phyloP scores from a whole-genome alignment of 371 early-diverging fungal species.

The Haplosporangium sp. region DNA sequence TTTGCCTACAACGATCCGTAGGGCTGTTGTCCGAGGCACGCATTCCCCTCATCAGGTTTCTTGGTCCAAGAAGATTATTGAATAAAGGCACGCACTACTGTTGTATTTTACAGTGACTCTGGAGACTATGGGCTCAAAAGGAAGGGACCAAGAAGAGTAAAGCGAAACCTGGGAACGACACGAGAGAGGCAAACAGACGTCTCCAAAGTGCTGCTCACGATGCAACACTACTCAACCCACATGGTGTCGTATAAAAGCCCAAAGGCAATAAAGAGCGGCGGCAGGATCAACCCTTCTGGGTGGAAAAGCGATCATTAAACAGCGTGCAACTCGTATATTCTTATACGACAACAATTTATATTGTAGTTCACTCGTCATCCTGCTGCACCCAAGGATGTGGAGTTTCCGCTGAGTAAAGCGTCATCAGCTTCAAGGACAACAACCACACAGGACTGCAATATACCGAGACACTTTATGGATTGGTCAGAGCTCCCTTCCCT shows the following conservation, averaged over 20 bases:
- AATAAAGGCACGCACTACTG: slow-evolving; percentile 12
- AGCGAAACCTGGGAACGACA: no score
- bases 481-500: slow-evolving; percentile 25
- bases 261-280: no score
- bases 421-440: background rate
- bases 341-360: background rate
- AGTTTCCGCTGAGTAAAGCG: slow-evolving; percentile 26
- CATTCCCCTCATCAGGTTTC: slow-evolving; percentile 61
- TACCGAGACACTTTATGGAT: background rate
- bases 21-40: slow-evolving; percentile 43
- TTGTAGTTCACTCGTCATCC: slow-evolving; percentile 23
- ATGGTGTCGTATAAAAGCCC: no score
- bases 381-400: slow-evolving; percentile 25
- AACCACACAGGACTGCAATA: background rate
- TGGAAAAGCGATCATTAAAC: no score
- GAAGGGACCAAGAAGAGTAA: no score
- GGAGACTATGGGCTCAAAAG: no score
- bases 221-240: no score
- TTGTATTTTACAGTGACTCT: background rate
- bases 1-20: slow-evolving; percentile 26
- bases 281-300: no score
- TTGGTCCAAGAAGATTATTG: slow-evolving; percentile 56
- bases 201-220: no score
- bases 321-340: no score
- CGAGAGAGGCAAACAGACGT: no score